These are phyloP conservation scores for Ulmus americana DNA, from an alignment of 331 rosid species.

Conservation along the genomic window DNA sequence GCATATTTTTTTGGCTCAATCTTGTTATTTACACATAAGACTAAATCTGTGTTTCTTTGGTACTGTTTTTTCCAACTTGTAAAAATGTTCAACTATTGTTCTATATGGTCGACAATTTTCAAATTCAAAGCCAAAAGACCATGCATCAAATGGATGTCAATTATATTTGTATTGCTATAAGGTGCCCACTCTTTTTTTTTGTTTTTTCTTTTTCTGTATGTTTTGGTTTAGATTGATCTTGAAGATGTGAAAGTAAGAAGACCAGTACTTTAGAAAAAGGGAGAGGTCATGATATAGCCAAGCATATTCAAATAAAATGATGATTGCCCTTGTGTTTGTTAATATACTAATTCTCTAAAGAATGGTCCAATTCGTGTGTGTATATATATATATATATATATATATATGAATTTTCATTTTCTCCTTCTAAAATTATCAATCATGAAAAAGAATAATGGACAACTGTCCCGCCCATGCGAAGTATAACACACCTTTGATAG, in stretches of 20 bases:
- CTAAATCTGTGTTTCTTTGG: neutral
- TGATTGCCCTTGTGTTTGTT: slow-evolving; percentile 2
- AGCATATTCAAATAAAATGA: slow-evolving; percentile 18
- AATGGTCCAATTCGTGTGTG: neutral
- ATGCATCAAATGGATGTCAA: neutral
- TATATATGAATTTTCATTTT: neutral
- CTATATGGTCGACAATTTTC: slow-evolving; percentile 22
- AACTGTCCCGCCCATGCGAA: slow-evolving; percentile 19
- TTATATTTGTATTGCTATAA: too few species aligned
- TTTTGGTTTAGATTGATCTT: slow-evolving; percentile 19
- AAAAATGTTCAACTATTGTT: neutral
- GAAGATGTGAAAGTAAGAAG: slow-evolving; percentile 22
- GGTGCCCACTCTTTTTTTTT: slow-evolving; percentile 25
- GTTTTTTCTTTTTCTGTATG: neutral
- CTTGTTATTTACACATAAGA: neutral
- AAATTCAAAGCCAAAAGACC: slow-evolving; percentile 18
- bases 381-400: neutral
- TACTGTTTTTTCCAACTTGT: neutral
- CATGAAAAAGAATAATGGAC: slow-evolving; percentile 10
- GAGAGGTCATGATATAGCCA: slow-evolving; percentile 21
- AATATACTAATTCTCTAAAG: neutral
- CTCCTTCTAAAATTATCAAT: slow-evolving; percentile 13
- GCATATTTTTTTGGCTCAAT: neutral
- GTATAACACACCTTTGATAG: neutral
- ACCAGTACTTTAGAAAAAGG: slow-evolving; percentile 13